A percentile compares a stretch with the other conserved stretches of the same genome.
phyloP scores from a whole-genome alignment of 371 early-diverging fungal genomes.

The Mucor circinelloides region DNA sequence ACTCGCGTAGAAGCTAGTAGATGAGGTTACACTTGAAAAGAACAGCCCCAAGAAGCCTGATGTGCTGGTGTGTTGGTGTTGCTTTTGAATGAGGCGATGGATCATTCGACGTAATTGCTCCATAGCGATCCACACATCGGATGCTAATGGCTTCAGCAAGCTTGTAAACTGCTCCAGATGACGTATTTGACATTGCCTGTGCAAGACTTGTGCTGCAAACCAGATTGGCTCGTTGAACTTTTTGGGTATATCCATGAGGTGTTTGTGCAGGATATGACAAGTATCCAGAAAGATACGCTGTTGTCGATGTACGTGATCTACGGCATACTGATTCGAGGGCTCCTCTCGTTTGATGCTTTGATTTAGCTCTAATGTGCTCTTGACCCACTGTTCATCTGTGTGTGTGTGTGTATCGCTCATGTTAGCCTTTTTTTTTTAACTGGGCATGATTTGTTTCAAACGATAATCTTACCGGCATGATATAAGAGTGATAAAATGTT shows the following conservation, averaged over 20 bases:
- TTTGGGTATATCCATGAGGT: conserved; percentile 2
- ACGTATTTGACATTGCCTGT: conserved; percentile 20
- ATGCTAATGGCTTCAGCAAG: conserved; percentile 5
- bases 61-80: background rate
- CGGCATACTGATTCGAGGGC: background rate
- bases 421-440: background rate
- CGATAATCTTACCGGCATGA: conserved; percentile 32
- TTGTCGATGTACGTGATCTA: conserved; percentile 27
- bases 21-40: background rate
- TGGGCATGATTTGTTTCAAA: background rate
- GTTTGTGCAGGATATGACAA: conserved; percentile 23
- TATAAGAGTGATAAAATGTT: conserved; percentile 30
- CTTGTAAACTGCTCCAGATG: conserved; percentile 18
- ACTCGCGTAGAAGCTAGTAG: background rate
- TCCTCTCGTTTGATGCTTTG: background rate
- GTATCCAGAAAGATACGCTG: conserved; percentile 34
- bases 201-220: conserved; percentile 34
- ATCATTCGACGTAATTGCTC: conserved; percentile 1
- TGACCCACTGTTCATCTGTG: conserved; percentile 30
- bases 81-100: conserved; percentile 3
- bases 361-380: conserved; percentile 8
- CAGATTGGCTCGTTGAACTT: conserved; percentile 30
- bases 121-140: conserved; percentile 1
- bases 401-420: background rate
- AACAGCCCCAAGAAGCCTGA: background rate